These are phyloP conservation scores for Phaeosphaeria sp. DNA, from an alignment of 2,329 filamentous ascomycete species.

Conservation along the genomic window DNA sequence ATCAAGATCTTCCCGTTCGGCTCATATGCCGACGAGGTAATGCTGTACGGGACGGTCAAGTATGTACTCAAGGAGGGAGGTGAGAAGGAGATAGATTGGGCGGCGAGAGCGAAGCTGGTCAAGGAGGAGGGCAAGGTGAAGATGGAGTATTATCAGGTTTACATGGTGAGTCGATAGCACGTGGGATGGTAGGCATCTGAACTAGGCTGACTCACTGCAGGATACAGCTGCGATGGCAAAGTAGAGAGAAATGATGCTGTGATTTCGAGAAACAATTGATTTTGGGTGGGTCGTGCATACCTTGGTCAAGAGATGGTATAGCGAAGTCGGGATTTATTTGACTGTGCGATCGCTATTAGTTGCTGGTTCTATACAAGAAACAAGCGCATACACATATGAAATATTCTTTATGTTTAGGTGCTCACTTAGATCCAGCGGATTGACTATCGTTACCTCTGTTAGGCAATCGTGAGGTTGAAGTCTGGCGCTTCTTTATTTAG, in stretches of 20 bases:
- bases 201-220: not conserved
- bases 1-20: conserved; percentile 60
- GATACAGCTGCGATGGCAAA: not conserved
- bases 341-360: no score
- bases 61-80: conserved; percentile 61
- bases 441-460: no score
- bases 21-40: conserved; percentile 55
- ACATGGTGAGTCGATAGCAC: conserved; percentile 52
- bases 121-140: conserved; percentile 61
- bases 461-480: no score
- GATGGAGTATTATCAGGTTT: conserved; percentile 63
- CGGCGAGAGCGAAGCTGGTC: conserved; percentile 60
- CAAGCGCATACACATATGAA: no score
- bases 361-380: no score
- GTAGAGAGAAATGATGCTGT: not conserved
- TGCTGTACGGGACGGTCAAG: conserved; percentile 61
- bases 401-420: no score
- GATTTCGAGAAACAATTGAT: not conserved
- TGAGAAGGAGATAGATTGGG: conserved; percentile 59
- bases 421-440: no score
- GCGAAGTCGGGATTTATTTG: no score
- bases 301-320: not conserved
- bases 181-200: not conserved
- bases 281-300: not conserved
- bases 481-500: not conserved